Evolutionary conservation across 2,329 filamentous ascomycete species (phyloP).

Genomic region (Ascochyta viciae-villosae): DNA sequence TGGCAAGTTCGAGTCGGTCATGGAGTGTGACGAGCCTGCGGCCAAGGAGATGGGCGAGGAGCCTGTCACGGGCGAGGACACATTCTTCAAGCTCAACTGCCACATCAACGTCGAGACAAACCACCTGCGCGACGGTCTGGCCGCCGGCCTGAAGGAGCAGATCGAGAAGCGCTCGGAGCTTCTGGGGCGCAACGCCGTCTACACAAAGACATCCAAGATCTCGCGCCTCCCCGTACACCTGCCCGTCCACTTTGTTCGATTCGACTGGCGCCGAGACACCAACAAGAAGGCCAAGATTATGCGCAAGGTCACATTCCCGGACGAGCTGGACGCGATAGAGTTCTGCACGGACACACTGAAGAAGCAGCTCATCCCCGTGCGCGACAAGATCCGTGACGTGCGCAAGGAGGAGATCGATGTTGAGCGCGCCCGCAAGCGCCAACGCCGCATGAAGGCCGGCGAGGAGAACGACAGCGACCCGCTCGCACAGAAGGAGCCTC

Average conservation of each 20-base stretch:
- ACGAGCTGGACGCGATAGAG: conserved; percentile 90
- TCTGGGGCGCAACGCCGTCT: conserved; percentile 78
- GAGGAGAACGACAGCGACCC: conserved; percentile 58
- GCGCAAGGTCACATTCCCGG: conserved; percentile 96
- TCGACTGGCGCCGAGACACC: conserved; percentile 95
- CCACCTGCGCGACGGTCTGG: conserved; percentile 87
- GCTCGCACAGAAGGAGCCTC: conserved; percentile 55
- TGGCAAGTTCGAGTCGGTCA: conserved; percentile 77
- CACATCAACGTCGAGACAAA: conserved; percentile 90
- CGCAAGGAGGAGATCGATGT: conserved; percentile 95
- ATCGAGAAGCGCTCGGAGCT: conserved; percentile 86
- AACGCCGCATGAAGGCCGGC: conserved; percentile 72
- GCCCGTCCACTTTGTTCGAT: conserved; percentile 95
- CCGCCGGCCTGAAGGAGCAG: conserved; percentile 82
- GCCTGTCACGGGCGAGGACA: conserved; percentile 70
- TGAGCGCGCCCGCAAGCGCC: conserved; percentile 88
- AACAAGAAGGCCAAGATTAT: conserved; percentile 99
- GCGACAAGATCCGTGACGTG: conserved; percentile 94
- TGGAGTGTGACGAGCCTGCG: conserved; percentile 82
- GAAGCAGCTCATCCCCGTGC: conserved; percentile 84
- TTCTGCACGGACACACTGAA: conserved; percentile 93
- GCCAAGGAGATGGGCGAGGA: conserved; percentile 79
- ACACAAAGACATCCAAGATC: conserved; percentile 92
- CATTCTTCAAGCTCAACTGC: conserved; percentile 92
- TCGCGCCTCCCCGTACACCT: conserved; percentile 92